phyloP scores from a whole-genome alignment of 805 yeast genomes.

The Monosporozyma aquatica region DNA sequence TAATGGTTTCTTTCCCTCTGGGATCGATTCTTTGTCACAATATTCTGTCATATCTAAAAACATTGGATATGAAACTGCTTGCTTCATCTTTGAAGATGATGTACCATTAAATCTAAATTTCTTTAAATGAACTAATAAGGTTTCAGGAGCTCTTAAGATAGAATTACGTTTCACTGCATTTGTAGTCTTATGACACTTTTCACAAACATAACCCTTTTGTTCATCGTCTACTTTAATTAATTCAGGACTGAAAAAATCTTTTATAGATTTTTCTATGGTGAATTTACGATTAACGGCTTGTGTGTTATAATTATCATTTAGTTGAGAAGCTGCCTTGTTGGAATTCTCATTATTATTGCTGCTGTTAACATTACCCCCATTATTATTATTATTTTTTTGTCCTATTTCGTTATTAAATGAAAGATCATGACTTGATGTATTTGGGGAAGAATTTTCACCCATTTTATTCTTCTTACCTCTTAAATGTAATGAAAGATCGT shows the following conservation, averaged over 20 bases:
- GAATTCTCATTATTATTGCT: background rate
- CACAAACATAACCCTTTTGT: constrained; percentile 79
- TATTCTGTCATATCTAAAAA: constrained; percentile 63
- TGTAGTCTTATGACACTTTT: constrained; percentile 68
- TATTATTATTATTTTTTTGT: background rate
- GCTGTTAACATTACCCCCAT: background rate
- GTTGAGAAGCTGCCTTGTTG: background rate
- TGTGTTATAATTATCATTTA: background rate
- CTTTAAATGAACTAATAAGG: constrained; percentile 77
- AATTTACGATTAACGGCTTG: constrained; percentile 31
- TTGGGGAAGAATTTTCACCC: constrained; percentile 1
- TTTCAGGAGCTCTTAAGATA: constrained; percentile 79
- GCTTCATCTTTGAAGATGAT: constrained; percentile 76
- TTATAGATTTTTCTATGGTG: constrained; percentile 64
- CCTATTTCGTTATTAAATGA: too few relatives aligned
- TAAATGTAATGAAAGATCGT: constrained; percentile 80
- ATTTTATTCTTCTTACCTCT: constrained; percentile 37
- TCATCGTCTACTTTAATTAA: constrained; percentile 61
- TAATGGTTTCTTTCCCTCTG: constrained; percentile 14
- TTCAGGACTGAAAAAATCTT: constrained; percentile 79
- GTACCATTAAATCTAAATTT: constrained; percentile 82
- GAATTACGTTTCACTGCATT: constrained; percentile 68
- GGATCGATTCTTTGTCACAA: constrained; percentile 29
- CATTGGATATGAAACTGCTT: constrained; percentile 73
- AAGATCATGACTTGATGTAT: background rate